Conservation (phyloP, 805 yeast species). For the Yarrowia deformans region DNA sequence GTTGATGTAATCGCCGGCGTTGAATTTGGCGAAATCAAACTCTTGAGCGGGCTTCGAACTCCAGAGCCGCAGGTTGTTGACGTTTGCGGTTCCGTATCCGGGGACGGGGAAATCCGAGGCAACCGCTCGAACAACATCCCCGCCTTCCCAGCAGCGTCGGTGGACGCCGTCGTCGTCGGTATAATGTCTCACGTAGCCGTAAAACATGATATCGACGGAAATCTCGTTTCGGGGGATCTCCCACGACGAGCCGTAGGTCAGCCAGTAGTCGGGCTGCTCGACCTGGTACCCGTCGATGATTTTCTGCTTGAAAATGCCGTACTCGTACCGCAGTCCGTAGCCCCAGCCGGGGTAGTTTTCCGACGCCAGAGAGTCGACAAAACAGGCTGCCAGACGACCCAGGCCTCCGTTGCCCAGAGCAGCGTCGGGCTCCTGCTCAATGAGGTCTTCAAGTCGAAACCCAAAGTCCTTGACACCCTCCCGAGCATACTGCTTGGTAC, state of each 20-base stretch:
- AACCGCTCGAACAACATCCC: constrained; percentile 86
- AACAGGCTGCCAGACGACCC: constrained; percentile 94
- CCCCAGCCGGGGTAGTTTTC: constrained; percentile 96
- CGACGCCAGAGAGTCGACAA: constrained; percentile 85
- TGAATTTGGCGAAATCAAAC: constrained; percentile 89
- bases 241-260: constrained; percentile 90
- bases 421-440: constrained; percentile 90
- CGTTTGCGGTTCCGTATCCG: constrained; percentile 77
- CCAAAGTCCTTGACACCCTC: constrained; percentile 75
- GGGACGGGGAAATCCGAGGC: constrained; percentile 95
- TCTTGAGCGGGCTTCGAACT: constrained; percentile 87
- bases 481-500: constrained; percentile 65
- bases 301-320: constrained; percentile 90
- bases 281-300: constrained; percentile 93
- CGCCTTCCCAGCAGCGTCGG: constrained; percentile 80
- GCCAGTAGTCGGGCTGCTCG: constrained; percentile 94
- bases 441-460: constrained; percentile 83
- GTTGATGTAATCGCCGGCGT: constrained; percentile 86
- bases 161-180: constrained; percentile 60
- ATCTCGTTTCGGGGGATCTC: constrained; percentile 87
- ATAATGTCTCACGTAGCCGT: constrained; percentile 73
- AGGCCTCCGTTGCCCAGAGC: constrained; percentile 95
- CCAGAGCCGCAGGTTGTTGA: constrained; percentile 91
- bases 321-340: constrained; percentile 89
- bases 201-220: constrained; percentile 87